These are phyloP conservation scores for Pythium vanterpoolii DNA, from an alignment of 352 stramenopile species.

Conservation along the genomic window DNA sequence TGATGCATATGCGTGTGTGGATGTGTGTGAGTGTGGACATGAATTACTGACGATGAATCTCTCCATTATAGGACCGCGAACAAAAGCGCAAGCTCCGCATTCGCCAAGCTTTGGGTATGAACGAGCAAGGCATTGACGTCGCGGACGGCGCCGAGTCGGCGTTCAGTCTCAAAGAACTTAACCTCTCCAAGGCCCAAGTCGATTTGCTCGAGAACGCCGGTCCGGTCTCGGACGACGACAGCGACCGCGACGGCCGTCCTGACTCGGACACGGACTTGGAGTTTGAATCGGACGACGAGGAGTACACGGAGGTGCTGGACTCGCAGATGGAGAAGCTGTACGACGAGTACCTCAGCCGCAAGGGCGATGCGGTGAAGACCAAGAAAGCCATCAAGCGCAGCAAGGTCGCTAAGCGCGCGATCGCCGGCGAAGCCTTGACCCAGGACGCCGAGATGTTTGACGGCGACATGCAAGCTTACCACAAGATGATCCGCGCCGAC, in stretches of 20 bases:
- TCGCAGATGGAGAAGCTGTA: conserved; percentile 85
- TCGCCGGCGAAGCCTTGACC: conserved; percentile 74
- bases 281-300: conserved; percentile 45
- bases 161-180: conserved; percentile 79
- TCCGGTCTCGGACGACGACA: conserved; percentile 43
- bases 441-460: conserved; percentile 84
- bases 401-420: conserved; percentile 80
- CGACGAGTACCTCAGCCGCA: conserved; percentile 73
- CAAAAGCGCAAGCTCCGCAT: conserved; percentile 84
- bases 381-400: conserved; percentile 83
- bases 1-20: conserved; percentile 15
- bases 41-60: neutral
- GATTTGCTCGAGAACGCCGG: conserved; percentile 73
- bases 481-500: conserved; percentile 86
- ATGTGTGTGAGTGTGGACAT: conserved; percentile 13
- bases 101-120: conserved; percentile 78
- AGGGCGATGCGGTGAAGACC: conserved; percentile 77
- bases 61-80: conserved; percentile 63
- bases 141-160: conserved; percentile 68
- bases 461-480: conserved; percentile 71
- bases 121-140: conserved; percentile 77
- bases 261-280: conserved; percentile 26
- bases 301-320: conserved; percentile 79
- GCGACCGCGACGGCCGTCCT: conserved; percentile 10
- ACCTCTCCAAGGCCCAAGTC: conserved; percentile 73